Percentiles rank a stretch among this genome's conserved stretches.
Conservation (phyloP, 1,284 basidiomycete species). For the Stygiomarasmius scandens region DNA sequence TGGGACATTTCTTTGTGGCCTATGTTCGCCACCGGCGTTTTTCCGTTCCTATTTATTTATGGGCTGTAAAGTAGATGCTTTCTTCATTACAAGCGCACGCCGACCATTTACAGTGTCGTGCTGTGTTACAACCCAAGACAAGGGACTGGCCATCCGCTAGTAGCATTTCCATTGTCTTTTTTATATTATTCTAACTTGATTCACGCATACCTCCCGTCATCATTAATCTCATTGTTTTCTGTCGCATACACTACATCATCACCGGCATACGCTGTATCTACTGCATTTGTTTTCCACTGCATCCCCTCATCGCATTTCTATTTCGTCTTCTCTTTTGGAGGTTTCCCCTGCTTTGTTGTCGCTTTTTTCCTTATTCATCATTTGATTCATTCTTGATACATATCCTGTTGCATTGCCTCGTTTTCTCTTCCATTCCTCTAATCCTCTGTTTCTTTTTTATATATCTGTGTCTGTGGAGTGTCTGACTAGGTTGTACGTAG, state of each 20-base stretch:
- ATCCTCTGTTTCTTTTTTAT: background rate
- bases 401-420: background rate
- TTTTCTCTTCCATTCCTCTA: background rate
- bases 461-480: background rate
- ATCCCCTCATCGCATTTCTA: background rate
- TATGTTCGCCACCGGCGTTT: constrained; percentile 1
- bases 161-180: background rate
- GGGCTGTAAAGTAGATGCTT: background rate
- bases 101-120: background rate
- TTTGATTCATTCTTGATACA: constrained; percentile 1
- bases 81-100: background rate
- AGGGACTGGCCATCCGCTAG: background rate
- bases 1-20: constrained; percentile 6
- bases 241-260: background rate
- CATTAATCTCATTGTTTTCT: constrained; percentile 1
- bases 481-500: constrained; percentile 6
- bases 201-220: background rate
- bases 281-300: background rate
- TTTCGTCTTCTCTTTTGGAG: background rate
- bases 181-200: background rate
- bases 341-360: background rate
- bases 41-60: background rate
- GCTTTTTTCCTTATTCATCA: constrained; percentile 3
- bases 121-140: background rate
- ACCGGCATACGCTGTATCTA: background rate